Evolutionary conservation across 306 rosid species (phyloP).

Genomic region (Acacia melanoxylon): DNA sequence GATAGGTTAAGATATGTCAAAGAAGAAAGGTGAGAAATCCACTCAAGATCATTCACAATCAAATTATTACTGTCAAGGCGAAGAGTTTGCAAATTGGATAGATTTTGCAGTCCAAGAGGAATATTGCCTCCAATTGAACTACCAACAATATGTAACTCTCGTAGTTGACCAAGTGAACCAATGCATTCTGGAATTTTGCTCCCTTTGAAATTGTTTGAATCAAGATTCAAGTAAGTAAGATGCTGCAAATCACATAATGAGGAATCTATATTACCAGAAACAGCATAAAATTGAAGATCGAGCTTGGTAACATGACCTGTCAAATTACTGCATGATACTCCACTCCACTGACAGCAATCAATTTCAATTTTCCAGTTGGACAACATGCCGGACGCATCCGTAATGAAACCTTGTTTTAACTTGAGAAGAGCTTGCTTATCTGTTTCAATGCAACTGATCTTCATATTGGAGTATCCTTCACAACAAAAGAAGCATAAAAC

Average conservation of each 20-base stretch:
- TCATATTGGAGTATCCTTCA: not conserved
- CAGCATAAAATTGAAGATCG: not conserved
- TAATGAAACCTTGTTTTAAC: not conserved
- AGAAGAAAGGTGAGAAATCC: not conserved
- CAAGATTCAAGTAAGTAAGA: not conserved
- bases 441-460: not conserved
- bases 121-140: not conserved
- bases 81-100: slow-evolving; percentile 20
- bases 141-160: not conserved
- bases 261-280: not conserved
- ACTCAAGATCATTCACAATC: not conserved
- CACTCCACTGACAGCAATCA: not conserved
- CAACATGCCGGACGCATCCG: not conserved
- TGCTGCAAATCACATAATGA: not conserved
- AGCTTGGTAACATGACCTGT: not conserved
- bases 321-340: not conserved
- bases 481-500: not conserved
- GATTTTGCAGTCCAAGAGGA: slow-evolving; percentile 18
- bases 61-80: not conserved
- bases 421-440: slow-evolving; percentile 20
- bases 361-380: not conserved
- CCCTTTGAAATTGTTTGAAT: not conserved
- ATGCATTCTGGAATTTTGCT: not conserved
- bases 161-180: slow-evolving; percentile 16
- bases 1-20: not conserved